Evolutionary conservation across 83 land plant species (phyloP), one percentile per base, ranked within the genome.

Genomic region (Thuja plicata): DNA sequence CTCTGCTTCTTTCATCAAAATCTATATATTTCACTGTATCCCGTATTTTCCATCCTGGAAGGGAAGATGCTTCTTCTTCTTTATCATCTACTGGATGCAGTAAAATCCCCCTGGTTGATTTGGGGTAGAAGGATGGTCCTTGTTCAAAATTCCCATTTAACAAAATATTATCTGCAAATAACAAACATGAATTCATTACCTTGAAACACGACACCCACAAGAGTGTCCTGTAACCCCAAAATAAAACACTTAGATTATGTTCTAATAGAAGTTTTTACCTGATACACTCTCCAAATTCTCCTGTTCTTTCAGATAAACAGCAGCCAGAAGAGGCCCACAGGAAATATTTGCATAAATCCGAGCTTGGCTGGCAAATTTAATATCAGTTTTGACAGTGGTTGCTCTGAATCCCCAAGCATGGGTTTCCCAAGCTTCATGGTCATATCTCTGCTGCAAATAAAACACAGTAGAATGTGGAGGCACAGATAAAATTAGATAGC

Each of bases 21-120:
- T 89, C 86, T 85, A 92, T 92, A 87, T 91, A 91, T 57, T 87
- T 92, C 46, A 92, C 89, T 48, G 89, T 92, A 62, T 90, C 90
- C 76, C 52, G 30, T 12, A 91, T 87, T 10, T 90, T 21, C 93
- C 93, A 92, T 37, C 87, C 87, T 62, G 45, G 88, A 52, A 92
- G 27, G 34, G 90, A 77, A 32, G 93, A 88, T 34, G 60, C 32
- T 3, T 54, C 85, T 57, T 13, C 50, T n/a, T 55, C 74, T 87
- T 15, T 10, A 78, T 76, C 87, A 41, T 74, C 84, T 35, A 35
- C 88, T 81, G 79, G 13, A 84, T 90, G 89, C 35, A 92, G 89
- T 57, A 92, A 52, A 52, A 92, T 57, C 17, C 93, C 92, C 16
- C 86, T 89, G 21, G 55, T 70, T 21, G 93, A 91, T 54, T 89